A percentile compares a stretch with the other conserved stretches of the same genome.
phyloP scores from a whole-genome alignment of 768 basidiomycete genomes.

The Boletus rubropictus region DNA sequence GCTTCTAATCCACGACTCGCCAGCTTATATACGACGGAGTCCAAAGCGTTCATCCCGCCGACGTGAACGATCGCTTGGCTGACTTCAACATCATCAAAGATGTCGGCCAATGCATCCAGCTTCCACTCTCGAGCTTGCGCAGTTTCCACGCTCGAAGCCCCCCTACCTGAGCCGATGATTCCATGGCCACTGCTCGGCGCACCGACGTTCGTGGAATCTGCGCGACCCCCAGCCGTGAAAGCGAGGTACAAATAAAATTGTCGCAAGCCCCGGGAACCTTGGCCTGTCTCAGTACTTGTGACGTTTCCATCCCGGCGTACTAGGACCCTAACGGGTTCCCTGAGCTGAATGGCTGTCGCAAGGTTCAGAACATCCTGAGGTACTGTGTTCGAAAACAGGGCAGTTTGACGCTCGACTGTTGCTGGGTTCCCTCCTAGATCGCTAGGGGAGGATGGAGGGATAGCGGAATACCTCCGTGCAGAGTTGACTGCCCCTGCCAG shows the following conservation, averaged over 20 bases:
- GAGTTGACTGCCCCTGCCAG: conserved; percentile 32
- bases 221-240: conserved; percentile 80
- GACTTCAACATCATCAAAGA: conserved; percentile 83
- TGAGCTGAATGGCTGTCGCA: conserved; percentile 85
- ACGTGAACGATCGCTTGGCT: conserved; percentile 82
- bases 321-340: conserved; percentile 96
- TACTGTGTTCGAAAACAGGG: conserved; percentile 96
- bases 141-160: conserved; percentile 74
- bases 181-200: conserved; percentile 60
- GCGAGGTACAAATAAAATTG: conserved; percentile 97
- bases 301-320: conserved; percentile 89
- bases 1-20: conserved; percentile 82
- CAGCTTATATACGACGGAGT: conserved; percentile 86
- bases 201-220: conserved; percentile 42
- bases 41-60: conserved; percentile 80
- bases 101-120: conserved; percentile 82
- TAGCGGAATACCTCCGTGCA: conserved; percentile 56
- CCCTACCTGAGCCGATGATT: conserved; percentile 90
- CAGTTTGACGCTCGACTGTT: conserved; percentile 77
- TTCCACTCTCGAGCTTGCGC: conserved; percentile 92
- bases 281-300: conserved; percentile 58
- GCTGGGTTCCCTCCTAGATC: conserved; percentile 31
- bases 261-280: conserved; percentile 77
- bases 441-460: conserved; percentile 43
- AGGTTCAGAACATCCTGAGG: conserved; percentile 97